Conservation (phyloP, 2,329 filamentous ascomycete species). For the Aspergillus sp. region DNA sequence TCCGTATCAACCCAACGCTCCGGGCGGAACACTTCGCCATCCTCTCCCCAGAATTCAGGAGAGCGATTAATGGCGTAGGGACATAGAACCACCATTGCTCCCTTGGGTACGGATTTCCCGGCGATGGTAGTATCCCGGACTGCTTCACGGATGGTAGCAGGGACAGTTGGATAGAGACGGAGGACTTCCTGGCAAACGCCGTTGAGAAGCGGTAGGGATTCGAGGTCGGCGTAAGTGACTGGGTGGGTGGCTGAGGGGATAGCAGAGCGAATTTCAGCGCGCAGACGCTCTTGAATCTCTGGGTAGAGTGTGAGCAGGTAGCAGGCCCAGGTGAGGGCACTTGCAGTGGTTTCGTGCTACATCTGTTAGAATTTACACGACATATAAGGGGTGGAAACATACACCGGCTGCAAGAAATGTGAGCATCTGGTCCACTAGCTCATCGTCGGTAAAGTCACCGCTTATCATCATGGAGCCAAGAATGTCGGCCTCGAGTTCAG, state of each 20-base stretch:
- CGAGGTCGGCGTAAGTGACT: constrained; percentile 49
- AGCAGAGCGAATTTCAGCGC: constrained; percentile 49
- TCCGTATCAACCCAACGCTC: constrained; percentile 68
- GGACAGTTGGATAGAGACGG: constrained; percentile 43
- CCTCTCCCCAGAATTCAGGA: constrained; percentile 68
- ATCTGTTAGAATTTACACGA: constrained; percentile 9
- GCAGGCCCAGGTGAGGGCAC: constrained; percentile 54
- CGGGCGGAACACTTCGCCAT: constrained; percentile 71
- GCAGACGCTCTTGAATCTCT: constrained; percentile 48
- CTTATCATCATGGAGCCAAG: constrained; percentile 39
- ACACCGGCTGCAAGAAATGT: constrained; percentile 44
- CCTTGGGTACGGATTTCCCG: constrained; percentile 65
- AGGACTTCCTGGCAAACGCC: constrained; percentile 76
- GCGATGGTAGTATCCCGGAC: constrained; percentile 55
- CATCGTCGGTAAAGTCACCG: constrained; percentile 38
- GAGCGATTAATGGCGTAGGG: constrained; percentile 71
- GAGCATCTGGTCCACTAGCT: constrained; percentile 44
- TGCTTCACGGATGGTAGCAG: constrained; percentile 40
- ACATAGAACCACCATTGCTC: constrained; percentile 67
- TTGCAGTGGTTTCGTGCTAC: constrained; percentile 57
- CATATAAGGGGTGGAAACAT: constrained; percentile 4
- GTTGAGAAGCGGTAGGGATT: constrained; percentile 56
- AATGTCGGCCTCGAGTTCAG: constrained; percentile 38
- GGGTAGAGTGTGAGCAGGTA: constrained; percentile 54
- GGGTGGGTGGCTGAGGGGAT: constrained; percentile 41